Evolutionary conservation across 208 protist species (phyloP).

Genomic region (Plasmodiophora brassicae): DNA sequence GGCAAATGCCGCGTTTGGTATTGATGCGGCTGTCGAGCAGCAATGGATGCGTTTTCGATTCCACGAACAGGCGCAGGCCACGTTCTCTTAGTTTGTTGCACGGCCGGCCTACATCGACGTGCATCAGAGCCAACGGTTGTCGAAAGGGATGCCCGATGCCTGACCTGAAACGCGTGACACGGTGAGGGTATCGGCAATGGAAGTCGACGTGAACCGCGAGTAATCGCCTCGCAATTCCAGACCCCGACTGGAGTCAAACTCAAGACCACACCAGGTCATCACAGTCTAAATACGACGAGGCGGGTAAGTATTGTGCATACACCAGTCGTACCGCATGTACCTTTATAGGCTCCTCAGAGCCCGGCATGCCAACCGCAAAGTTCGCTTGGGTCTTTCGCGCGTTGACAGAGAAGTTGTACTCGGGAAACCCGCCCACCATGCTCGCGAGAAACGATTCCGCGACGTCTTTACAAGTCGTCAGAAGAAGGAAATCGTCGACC

Average conservation of each 20-base stretch:
- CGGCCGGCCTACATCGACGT: neutral
- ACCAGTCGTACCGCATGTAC: too few species aligned
- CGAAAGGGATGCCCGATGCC: neutral
- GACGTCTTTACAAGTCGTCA: neutral
- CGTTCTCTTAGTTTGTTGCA: neutral
- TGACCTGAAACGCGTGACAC: neutral
- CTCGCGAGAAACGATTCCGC: neutral
- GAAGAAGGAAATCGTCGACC: conserved; percentile 10
- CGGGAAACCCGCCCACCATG: neutral
- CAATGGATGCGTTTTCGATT: neutral
- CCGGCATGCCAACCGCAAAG: neutral
- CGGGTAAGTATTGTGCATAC: too few species aligned
- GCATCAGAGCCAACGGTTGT: neutral
- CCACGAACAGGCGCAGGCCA: neutral
- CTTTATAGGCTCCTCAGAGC: too few species aligned
- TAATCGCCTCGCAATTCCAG: neutral
- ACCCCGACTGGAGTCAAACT: neutral
- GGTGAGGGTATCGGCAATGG: neutral
- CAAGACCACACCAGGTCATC: neutral
- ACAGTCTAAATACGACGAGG: neutral
- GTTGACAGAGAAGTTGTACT: neutral
- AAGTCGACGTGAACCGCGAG: neutral
- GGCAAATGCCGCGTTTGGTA: neutral
- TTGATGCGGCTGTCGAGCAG: neutral
- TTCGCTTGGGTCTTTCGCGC: neutral